Base-by-base conservation (phyloP, 2,329 filamentous ascomycete genomes). In the Cordyceps fumosorosea region DNA sequence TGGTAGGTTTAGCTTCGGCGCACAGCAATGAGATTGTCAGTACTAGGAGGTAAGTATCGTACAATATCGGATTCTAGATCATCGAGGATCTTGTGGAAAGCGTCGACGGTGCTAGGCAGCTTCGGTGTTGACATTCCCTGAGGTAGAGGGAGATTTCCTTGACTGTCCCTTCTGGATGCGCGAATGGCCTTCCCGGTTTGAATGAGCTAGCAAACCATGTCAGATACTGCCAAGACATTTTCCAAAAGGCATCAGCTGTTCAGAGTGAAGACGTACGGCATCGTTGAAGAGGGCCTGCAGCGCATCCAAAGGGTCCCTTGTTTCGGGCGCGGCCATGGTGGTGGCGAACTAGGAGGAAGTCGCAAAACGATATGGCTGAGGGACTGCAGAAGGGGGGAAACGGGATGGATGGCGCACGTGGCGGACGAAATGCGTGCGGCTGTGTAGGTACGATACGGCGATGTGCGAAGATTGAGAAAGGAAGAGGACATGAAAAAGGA, bases 21-120 rank as follows among this genome's bases (percentile, higher is more conserved):
- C 55, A 47, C 16, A 24, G 18, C 48, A 37, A 32, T 5, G 20
- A 11, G 18, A 26, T 11, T 12, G 22, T 18, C 55, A 18, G 60
- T 40, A 52, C 51, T 22, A 22, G 51, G 32, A 5, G 26, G 7
- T 40, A 24, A 14, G 6, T 64, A 79, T 71, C 58, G 10, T 74
- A 85, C 84, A 68, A 86, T 84, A 29, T 86, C 82, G 63, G 71
- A 72, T 68, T 87, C 84, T 5, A 87, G 68, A 7, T 83, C 80
- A 64, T 86, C 81, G 2, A 87, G 72, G 8, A 81, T 80, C 61
- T 73, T 72, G 63, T 86, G 82, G 68, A 83, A 84, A 7, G 71
- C 69, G 44, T 72, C 72, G 61, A 82, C 76, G n/a, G 76, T 76
- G 48, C 81, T 78, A 37, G 76, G 73, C 60, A 83, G 70, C 66